Base-by-base conservation (phyloP, 805 yeast species). In the Ogataea thermomethanolica region DNA sequence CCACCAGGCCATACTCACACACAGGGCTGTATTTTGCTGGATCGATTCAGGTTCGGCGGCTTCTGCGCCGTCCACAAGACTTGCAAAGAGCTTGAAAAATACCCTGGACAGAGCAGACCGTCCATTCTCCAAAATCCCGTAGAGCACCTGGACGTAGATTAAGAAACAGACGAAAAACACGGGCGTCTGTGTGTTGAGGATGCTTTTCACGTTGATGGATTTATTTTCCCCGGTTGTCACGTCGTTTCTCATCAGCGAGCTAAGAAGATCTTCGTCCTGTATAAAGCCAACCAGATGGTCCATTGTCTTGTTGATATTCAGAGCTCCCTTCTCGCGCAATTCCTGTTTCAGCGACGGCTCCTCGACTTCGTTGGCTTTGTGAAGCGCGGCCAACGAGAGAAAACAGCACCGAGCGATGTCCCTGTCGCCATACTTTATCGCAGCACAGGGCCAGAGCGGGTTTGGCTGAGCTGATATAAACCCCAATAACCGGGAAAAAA, bases 321-420 rank as follows among this genome's bases (percentile, higher is more conserved):
- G 64, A 51, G 73, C 66, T 1, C 78, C 75, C 38, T 66, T 67
- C 25, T 54, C 58, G 46, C 71, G 67, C 39, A 69, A 66, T 30
- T 68, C 70, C 25, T 56, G 55, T 4, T 68, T 71, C 4, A 71
- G 70, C 37, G 60, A 59, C 24, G 67, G 60, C 39, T 71, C 76
- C 43, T 67, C 28, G 5, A 44, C 43, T 25, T 36, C 43, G 13
- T 43, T 40, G 4, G 46, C 69, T 10, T 72, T 57, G 49, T 73
- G 76, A 11, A 73, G 64, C 34, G 74, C 69, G 4, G 75, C 70
- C 12, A 73, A 51, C 2, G 77, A 70, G 9, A 73, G 64, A 46
- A 73, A 71, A 41, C 79, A 73, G 49, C 73, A 65, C 33, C 73
- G 60, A 0, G 75, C 76, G 13, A 73, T 66, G 42, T 69, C 71